Base-by-base conservation (phyloP, 2,329 filamentous ascomycete species). In the Penicillium expansum region DNA sequence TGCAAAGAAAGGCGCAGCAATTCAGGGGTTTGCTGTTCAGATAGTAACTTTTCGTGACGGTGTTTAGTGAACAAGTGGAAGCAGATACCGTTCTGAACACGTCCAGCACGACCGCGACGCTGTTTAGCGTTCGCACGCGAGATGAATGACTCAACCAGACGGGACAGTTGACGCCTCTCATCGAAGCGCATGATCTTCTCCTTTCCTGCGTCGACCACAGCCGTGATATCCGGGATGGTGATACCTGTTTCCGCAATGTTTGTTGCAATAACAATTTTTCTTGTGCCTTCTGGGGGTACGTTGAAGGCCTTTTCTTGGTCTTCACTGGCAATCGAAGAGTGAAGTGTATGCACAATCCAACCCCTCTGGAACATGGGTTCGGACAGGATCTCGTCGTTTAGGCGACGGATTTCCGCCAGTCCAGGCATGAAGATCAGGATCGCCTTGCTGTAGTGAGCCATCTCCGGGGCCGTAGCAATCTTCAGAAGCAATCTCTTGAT, bases 231-330 rank as follows among this genome's bases (percentile, higher is more conserved):
- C 1, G 94, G 94, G 63, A 99, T 99, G 0, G 94, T 99, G 69
- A 99, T 96, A 78, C 94, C 94, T 0, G 94, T 99, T 74, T 99
- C 94, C 5, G 94, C 94, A 72, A 99, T 99, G 70, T 99, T 99
- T 14, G 94, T 99, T 1, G 94, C 92, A 53, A 99, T 83, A 2
- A 99, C 93, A 62, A 99, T 94, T 77, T 99, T 99, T 61, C 92
- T 85, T 55, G 86, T 81, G 0, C 93, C 93, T 3, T 81, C 82
- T 1, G 92, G 91, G 6, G 94, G 94, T 0, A 96, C 77, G 6
- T 91, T 79, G 71, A 99, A 99, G 0, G 94, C 94, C 33, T 89
- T 87, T 74, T 99, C 93, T 71, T 99, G 94, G 59, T 99, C 94
- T 67, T 97, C 93, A 45, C 90, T 97, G 11, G 93, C 92, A 65